Base-by-base conservation (phyloP, 2,329 filamentous ascomycete genomes). In the Colletotrichum abscissum region DNA sequence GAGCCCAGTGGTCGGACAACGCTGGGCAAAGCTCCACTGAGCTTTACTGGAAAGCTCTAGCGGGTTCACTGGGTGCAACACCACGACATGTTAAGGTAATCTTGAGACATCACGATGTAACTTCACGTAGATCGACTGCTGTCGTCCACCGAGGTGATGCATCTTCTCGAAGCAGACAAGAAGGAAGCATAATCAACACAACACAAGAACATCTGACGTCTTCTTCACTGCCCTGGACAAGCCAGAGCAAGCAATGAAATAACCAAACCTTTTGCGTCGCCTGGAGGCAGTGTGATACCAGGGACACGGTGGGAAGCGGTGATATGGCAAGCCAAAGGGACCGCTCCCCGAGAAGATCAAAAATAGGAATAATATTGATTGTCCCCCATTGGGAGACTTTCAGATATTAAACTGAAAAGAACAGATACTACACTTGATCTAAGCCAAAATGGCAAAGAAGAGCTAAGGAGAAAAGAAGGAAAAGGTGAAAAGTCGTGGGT, bases 341-440 rank as follows among this genome's bases (percentile, higher is more conserved):
- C 67, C 67, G 28, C 60, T 28, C 7, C n/a, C 55, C 67, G 52
- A 9, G 14, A 28, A 22, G 38, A 59, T 59, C 67, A 70, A 70
- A 70, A 70, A 70, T 69, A 65, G 22, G 38, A 58, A 69, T 70
- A 66, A 70, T 70, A 62, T 58, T 28, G 28, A 58, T 49, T 57
- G 55, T 33, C 52, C 30, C n/a, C 46, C 35, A 26, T 22, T 70
- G 55, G 42, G n/a, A 16, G 46, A 35, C 67, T 66, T 65, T 49
- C 62, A 70, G 62, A 65, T 62, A 70, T 70, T 65, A 70, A 70
- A 59, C 62, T 70, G 62, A 70, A 59, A 66, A 70, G 67, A 70
- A 70, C 67, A 70, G 67, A 70, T 70, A 70, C 67, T 69, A 70
- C 67, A 70, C 67, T 70, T 70, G 67, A 70, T 70, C 67, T 70